Base-by-base conservation (phyloP, 805 yeast species). In the Starmerella ratchasimensis region DNA sequence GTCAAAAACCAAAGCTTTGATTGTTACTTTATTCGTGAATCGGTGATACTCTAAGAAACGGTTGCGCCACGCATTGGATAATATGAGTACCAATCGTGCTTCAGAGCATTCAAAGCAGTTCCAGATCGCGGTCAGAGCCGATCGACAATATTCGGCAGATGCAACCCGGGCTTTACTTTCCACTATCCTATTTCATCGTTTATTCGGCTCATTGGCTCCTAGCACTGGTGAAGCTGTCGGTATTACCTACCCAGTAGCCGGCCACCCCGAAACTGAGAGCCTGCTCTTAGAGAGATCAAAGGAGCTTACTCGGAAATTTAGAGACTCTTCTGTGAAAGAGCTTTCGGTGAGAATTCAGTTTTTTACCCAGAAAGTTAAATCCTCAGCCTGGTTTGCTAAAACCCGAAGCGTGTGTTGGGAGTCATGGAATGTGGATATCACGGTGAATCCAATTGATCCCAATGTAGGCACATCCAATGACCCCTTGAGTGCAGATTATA, bases 181-280 rank as follows among this genome's bases (percentile, higher is more conserved):
- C 62, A 62, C 80, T 2, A 71, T 80, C 15, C 69, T 80, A 53
- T 80, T 80, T 54, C 71, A 74, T 38, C 59, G 93, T 31, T 59
- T 77, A 20, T 72, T 80, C 51, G 88, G 86, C 0, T 66, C 75
- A 1, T 61, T 77, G 14, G 55, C 59, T 1, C 83, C 86, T 2
- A 55, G 60, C 13, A 65, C 71, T 3, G 57, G 60, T n/a, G 76
- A 73, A 44, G 72, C 74, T 36, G 55, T 70, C 8, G 75, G 69
- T 14, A 62, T 76, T 3, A 65, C 80, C 4, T 79, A 76, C 34
- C 42, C 50, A 4, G 20, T 22, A 5, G 39, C 44, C 16, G 33
- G 37, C 17, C 41, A 38, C 26, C 21, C 38, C 32, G 50, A 44
- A 42, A 37, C 50, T 14, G 48, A 40, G 36, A 36, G 30, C 11